These are phyloP conservation scores for Diversispora epigaea DNA, from an alignment of 192 early-diverging fungal species.

Conservation along the genomic window DNA sequence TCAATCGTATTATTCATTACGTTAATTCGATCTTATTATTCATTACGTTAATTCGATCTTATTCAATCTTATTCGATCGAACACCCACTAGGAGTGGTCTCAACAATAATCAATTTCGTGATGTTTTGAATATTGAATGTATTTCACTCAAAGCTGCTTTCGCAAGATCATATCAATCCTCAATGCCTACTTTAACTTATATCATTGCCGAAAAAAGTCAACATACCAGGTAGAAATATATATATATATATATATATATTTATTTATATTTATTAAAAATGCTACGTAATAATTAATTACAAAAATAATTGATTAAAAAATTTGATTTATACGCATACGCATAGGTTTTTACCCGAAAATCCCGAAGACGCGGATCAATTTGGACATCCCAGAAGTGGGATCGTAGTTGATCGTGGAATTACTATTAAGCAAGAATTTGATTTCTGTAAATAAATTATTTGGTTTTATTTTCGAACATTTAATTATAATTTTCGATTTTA, in stretches of 20 bases:
- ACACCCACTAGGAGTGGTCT: slow-evolving; percentile 69
- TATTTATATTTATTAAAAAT: too few relatives aligned
- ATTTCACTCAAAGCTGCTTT: slow-evolving; percentile 63
- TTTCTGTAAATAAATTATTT: slow-evolving; percentile 57
- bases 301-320: not conserved
- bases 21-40: too few relatives aligned
- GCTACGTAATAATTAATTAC: too few relatives aligned
- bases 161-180: slow-evolving; percentile 58
- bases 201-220: slow-evolving; percentile 88
- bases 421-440: slow-evolving; percentile 80
- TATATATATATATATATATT: too few relatives aligned
- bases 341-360: slow-evolving; percentile 68
- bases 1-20: too few relatives aligned
- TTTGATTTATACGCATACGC: not conserved
- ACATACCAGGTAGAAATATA: slow-evolving; percentile 57
- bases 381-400: slow-evolving; percentile 82
- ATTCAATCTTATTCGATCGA: too few relatives aligned
- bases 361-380: slow-evolving; percentile 66
- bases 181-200: slow-evolving; percentile 80
- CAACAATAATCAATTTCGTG: slow-evolving; percentile 79
- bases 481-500: not conserved
- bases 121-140: slow-evolving; percentile 73
- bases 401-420: slow-evolving; percentile 70
- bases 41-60: too few relatives aligned
- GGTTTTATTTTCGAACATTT: too few relatives aligned